Base-by-base conservation (phyloP, 116 monocot species). In the Dioscorea cayenensis region DNA sequence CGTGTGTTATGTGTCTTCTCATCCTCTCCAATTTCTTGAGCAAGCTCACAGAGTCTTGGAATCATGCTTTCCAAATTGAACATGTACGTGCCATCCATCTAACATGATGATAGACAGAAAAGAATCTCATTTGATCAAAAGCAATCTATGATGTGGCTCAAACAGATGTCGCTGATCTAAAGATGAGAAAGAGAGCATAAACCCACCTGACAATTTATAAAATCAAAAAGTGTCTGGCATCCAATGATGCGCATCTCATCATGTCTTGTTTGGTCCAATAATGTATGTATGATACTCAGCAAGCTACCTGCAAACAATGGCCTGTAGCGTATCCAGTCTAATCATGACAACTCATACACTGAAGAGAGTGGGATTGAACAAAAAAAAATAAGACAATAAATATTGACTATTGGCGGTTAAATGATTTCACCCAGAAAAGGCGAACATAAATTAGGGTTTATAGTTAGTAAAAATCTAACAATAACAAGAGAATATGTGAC, bases 261-360 rank as follows among this genome's bases (percentile, higher is more conserved):
- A 43, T 95, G 82, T 70, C 85, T 78, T 73, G 78, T 89, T 83
- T 95, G 95, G 64, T 95, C 95, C 78, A 95, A 76, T 22, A 95
- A 80, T 49, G 91, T 89, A 36, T 75, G 72, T 67, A 95, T 89
- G 65, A 91, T 86, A 5, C 68, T 89, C 51, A 95, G 67, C 63
- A 95, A 87, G 64, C 89, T 95, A 71, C 77, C 87, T 71, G 95
- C 89, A 84, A 95, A 91, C n/a, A 91, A 70, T 67, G 95, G 81
- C 91, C 91, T 95, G 91, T 60, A 70, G 81, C 21, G 63, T 51
- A 28, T 59, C 28, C 36, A 62, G 62, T 27, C 12, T 62, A 11
- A 17, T 23, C 25, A 55, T 55, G 19, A 55, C 55, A 55, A n/a
- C 55, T 55, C 55, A 55, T 55, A 18, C 55, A 14, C 19, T 55